Evolutionary conservation across 805 yeast genomes (phyloP).

Genomic region (Ogataea philodendri): DNA sequence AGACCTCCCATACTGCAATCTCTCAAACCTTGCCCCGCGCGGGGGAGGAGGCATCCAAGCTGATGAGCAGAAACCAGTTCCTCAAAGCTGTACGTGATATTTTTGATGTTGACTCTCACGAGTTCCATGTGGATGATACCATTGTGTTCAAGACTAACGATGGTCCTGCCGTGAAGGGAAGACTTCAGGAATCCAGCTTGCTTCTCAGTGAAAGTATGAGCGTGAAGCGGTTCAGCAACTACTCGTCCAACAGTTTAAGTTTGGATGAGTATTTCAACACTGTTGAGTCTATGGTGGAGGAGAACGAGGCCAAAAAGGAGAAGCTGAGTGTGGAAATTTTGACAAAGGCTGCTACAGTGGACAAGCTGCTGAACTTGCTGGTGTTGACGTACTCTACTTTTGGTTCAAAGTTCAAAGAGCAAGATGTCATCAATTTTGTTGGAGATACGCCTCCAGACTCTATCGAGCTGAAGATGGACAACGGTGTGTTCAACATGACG

Average conservation of each 20-base stretch:
- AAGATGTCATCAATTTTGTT: conserved; percentile 40
- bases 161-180: conserved; percentile 18
- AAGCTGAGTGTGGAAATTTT: conserved; percentile 26
- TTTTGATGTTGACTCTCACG: conserved; percentile 57
- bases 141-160: conserved; percentile 57
- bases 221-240: conserved; percentile 34
- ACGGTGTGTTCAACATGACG: conserved; percentile 60
- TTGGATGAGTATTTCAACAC: conserved; percentile 31
- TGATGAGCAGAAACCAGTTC: conserved; percentile 42
- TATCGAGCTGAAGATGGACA: conserved; percentile 53
- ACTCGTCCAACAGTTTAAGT: conserved; percentile 35
- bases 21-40: conserved; percentile 17
- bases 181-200: conserved; percentile 35
- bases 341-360: conserved; percentile 66
- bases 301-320: conserved; percentile 10
- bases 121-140: conserved; percentile 53
- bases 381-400: conserved; percentile 69
- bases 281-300: conserved; percentile 27
- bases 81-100: conserved; percentile 60
- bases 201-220: conserved; percentile 32
- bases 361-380: conserved; percentile 73
- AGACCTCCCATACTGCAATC: conserved; percentile 15
- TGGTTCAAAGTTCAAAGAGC: conserved; percentile 39
- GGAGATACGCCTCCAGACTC: conserved; percentile 24
- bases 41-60: conserved; percentile 7